Base-by-base conservation (phyloP, 352 stramenopile genomes). In the Phytophthora fragariae region DNA sequence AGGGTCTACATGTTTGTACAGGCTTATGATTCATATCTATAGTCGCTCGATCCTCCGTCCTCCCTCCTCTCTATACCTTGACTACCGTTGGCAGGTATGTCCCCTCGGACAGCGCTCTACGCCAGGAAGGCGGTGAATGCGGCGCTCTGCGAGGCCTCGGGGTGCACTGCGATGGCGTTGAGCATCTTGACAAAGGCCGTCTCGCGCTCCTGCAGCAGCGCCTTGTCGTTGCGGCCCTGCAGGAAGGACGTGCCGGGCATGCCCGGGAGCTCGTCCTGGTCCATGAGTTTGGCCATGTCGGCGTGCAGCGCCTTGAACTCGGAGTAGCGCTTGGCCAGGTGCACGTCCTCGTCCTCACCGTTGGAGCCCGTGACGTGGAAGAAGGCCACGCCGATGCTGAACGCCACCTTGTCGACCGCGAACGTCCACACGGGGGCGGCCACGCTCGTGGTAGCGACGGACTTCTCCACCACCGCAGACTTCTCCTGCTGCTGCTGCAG, bases 261-360 rank as follows among this genome's bases (percentile, higher is more conserved):
- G 11, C 73, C 39, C 14, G 85, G 85, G 12, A 94, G 76, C 53
- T 87, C 85, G 9, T 85, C 81, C 19, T 75, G 67, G 53, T 72
- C 74, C 85, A 92, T 91, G 70, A 91, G 41, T 35, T 81, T 85
- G 35, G 76, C 65, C 63, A 92, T 76, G 39, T 91, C 70, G 17
- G 75, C 57, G 63, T 92, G 81, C 21, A 94, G 75, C 29, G 73
- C 54, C 75, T 92, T 92, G 72, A 94, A 94, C 56, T 94, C 85
- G 44, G 86, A 92, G 76, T 88, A 94, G 52, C 87, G 83, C 73
- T 94, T 94, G 52, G 78, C 75, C 37, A 92, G 56, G 63, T 76
- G 69, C 29, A 83, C 44, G 10, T 12, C 14, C 35, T 41, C 76
- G 17, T 83, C 81, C 29, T 83, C 58, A 21, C 52, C 56, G 67